These are phyloP conservation scores for Talinum fruticosum DNA, from an alignment of 148 eudicot genomes.

Conservation along the genomic window DNA sequence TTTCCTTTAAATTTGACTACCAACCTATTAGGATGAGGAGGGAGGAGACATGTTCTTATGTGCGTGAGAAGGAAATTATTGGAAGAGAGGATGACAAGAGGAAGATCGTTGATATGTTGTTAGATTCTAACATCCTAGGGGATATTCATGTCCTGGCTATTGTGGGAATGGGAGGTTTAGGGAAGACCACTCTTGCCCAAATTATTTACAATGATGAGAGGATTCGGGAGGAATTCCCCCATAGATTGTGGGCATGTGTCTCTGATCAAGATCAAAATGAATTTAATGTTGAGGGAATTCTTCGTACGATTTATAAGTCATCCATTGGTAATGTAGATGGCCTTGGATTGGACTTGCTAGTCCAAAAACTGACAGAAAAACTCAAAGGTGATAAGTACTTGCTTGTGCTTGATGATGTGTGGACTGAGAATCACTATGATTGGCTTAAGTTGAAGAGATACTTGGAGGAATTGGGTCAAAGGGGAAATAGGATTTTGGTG, in stretches of 20 bases:
- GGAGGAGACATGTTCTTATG: constrained; percentile 2
- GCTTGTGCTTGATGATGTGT: neutral
- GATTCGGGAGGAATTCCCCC: too few relatives aligned
- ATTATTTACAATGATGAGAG: too few relatives aligned
- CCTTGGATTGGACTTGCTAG: constrained; percentile 15
- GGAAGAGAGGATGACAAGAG: constrained; percentile 23
- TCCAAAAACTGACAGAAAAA: neutral
- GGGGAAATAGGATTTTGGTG: constrained; percentile 30
- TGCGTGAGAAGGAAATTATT: too few relatives aligned
- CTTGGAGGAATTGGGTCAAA: constrained; percentile 4
- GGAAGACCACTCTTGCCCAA: constrained; percentile 23
- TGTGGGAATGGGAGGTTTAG: constrained; percentile 25
- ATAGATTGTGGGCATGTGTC: constrained; percentile 26
- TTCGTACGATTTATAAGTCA: neutral
- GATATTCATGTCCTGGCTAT: constrained; percentile 14
- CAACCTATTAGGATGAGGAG: neutral
- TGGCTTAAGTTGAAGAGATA: constrained; percentile 19
- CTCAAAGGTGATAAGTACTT: constrained; percentile 16
- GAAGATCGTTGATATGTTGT: constrained; percentile 9
- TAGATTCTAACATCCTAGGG: neutral
- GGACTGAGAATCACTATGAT: constrained; percentile 18
- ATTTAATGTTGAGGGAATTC: neutral
- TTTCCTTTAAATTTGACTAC: neutral
- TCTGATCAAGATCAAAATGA: too few relatives aligned
- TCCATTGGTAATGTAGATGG: neutral